Evolutionary conservation across 1,139 yeast species (phyloP).

Genomic region (Ashbya aceris): DNA sequence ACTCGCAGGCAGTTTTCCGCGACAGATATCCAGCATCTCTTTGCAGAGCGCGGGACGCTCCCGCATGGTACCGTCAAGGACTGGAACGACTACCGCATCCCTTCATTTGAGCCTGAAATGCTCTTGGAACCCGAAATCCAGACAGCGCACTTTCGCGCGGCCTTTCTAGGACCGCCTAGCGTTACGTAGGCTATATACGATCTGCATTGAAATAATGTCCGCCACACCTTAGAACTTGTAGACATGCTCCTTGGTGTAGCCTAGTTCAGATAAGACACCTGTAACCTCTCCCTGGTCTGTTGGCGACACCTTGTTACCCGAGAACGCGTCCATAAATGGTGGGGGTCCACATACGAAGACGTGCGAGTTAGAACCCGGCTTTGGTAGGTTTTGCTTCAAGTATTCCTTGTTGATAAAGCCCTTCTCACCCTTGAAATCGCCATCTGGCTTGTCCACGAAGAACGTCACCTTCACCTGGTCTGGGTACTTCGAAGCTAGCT

Average conservation of each 20-base stretch:
- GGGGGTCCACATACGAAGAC: slow-evolving; percentile 91
- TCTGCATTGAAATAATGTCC: no score
- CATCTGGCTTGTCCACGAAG: slow-evolving; percentile 55
- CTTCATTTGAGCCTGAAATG: background rate
- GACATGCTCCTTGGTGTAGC: slow-evolving; percentile 79
- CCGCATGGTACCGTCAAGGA: background rate
- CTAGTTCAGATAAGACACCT: slow-evolving; percentile 82
- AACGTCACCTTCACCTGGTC: slow-evolving; percentile 69
- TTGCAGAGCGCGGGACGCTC: background rate
- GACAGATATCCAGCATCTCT: background rate
- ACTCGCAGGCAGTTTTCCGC: background rate
- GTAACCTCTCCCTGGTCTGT: slow-evolving; percentile 89
- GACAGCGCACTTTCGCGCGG: background rate
- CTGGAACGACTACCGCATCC: background rate
- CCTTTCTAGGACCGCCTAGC: background rate
- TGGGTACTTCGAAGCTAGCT: slow-evolving; percentile 52
- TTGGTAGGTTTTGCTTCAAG: slow-evolving; percentile 48
- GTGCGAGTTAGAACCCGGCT: slow-evolving; percentile 52
- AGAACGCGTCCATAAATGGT: slow-evolving; percentile 70
- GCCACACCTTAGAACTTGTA: slow-evolving; percentile 57
- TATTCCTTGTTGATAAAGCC: slow-evolving; percentile 73
- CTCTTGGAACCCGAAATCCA: background rate
- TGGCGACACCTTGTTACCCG: slow-evolving; percentile 81
- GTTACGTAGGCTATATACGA: no score
- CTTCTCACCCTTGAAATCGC: slow-evolving; percentile 40